Evolutionary conservation across 2,329 filamentous ascomycete genomes (phyloP).

Genomic region (Simplicillium aogashimaense): DNA sequence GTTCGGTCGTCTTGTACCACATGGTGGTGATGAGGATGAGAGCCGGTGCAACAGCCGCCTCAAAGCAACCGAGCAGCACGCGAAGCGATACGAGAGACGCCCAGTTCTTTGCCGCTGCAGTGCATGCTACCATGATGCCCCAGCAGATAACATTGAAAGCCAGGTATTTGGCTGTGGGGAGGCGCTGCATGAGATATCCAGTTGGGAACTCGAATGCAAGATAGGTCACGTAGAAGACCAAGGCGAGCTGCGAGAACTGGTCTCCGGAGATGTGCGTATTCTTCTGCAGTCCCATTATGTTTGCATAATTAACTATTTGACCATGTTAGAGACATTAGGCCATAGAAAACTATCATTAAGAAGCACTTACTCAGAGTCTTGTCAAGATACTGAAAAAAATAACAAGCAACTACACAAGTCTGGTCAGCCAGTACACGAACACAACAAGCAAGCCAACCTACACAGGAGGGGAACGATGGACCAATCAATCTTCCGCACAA

Average conservation of each 20-base stretch:
- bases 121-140: constrained; percentile 26
- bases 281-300: constrained; percentile 39
- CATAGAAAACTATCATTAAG: no score
- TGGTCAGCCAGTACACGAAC: background rate
- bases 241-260: constrained; percentile 53
- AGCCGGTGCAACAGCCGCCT: background rate
- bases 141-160: constrained; percentile 30
- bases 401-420: background rate
- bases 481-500: constrained; percentile 1
- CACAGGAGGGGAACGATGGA: background rate
- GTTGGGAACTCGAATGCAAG: constrained; percentile 35
- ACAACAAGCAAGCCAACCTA: background rate
- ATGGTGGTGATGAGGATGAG: background rate
- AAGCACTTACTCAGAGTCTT: background rate
- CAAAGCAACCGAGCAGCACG: background rate
- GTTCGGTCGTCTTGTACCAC: background rate
- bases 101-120: constrained; percentile 24
- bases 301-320: constrained; percentile 26
- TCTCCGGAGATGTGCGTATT: constrained; percentile 32
- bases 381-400: background rate
- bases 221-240: constrained; percentile 25
- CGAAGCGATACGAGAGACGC: background rate
- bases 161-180: constrained; percentile 34
- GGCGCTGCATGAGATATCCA: constrained; percentile 32
- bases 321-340: no score